These are phyloP conservation scores for Fennellomyces sp. DNA, from an alignment of 371 early-diverging fungal genomes.

Conservation along the genomic window DNA sequence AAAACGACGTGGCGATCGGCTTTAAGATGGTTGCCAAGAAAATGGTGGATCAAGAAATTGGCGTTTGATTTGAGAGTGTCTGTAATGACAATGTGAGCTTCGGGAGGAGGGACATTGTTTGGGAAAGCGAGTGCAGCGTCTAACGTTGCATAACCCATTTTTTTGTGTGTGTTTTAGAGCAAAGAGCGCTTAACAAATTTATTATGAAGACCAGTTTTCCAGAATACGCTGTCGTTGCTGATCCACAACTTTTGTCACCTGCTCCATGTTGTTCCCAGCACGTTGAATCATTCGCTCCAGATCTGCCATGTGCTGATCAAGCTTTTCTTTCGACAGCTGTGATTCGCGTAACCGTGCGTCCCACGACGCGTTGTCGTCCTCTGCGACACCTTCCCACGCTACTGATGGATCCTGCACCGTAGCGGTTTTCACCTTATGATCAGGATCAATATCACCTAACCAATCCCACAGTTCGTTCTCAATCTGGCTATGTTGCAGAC, in stretches of 20 bases:
- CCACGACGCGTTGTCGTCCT: constrained; percentile 12
- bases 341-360: constrained; percentile 14
- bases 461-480: constrained; percentile 35
- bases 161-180: not conserved
- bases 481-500: not conserved
- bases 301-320: constrained; percentile 37
- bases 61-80: constrained; percentile 70
- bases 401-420: not conserved
- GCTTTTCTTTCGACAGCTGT: constrained; percentile 22
- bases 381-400: not conserved
- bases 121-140: constrained; percentile 54
- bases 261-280: constrained; percentile 37
- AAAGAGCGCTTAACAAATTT: not conserved
- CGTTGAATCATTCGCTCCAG: constrained; percentile 42
- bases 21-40: constrained; percentile 67
- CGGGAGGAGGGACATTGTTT: constrained; percentile 47
- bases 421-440: constrained; percentile 11
- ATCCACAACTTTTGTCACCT: constrained; percentile 34
- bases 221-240: constrained; percentile 29
- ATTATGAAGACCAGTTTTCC: constrained; percentile 11
- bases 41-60: constrained; percentile 73
- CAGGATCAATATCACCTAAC: constrained; percentile 29
- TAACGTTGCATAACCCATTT: constrained; percentile 57
- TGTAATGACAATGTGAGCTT: constrained; percentile 58
- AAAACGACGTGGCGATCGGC: constrained; percentile 59